Conservation (phyloP, 148 eudicot genomes). For the Camellia lanceoleosa region DNA sequence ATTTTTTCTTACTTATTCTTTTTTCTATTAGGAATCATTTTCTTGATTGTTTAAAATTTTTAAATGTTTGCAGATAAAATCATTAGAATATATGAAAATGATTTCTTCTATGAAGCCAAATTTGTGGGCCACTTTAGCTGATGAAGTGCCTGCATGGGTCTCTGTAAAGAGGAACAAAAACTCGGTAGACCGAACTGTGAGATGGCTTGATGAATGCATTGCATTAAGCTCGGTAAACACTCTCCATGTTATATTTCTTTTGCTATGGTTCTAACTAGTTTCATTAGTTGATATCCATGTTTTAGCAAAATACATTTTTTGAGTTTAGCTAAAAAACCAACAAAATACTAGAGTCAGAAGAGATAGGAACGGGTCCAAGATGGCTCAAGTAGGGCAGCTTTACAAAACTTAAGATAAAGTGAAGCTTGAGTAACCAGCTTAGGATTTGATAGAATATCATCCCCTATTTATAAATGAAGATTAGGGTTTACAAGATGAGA, state of each 20-base stretch:
- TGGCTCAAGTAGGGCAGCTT: neutral
- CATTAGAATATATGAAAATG: constrained; percentile 61
- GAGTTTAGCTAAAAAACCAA: neutral
- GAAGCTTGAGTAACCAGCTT: no score
- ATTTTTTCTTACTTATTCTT: neutral
- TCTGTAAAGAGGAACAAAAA: constrained; percentile 65
- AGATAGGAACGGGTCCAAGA: neutral
- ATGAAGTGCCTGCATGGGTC: constrained; percentile 84
- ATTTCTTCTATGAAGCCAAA: constrained; percentile 66
- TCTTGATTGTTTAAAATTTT: neutral
- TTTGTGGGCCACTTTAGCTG: constrained; percentile 68
- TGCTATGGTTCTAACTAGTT: neutral
- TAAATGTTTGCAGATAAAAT: constrained; percentile 50
- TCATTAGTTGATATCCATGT: neutral
- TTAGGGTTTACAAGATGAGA: no score
- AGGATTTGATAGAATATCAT: no score
- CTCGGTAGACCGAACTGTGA: constrained; percentile 73
- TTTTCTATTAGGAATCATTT: neutral
- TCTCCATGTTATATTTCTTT: neutral
- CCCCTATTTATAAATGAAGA: no score
- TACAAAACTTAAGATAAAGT: neutral
- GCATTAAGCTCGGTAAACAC: constrained; percentile 33
- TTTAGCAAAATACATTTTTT: neutral
- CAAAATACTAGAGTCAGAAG: neutral
- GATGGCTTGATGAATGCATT: constrained; percentile 86